These are phyloP conservation scores for Aspergillus fijiensis DNA, from an alignment of 2,329 filamentous ascomycete species.

Conservation along the genomic window DNA sequence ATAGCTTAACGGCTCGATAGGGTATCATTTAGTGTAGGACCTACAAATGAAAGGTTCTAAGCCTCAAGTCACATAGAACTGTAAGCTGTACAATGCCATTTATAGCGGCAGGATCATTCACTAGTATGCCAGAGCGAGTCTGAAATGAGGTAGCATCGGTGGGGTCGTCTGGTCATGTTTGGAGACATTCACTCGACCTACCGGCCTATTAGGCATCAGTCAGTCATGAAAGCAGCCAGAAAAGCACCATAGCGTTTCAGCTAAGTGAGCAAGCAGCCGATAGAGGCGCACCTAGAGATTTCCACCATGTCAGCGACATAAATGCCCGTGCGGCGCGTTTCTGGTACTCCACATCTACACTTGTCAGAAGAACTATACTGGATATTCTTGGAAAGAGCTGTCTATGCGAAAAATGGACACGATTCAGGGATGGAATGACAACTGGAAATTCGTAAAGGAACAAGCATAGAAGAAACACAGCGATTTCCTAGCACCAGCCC, in stretches of 20 bases:
- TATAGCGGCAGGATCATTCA: neutral
- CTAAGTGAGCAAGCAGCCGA: neutral
- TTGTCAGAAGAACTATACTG: neutral
- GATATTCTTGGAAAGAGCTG: neutral
- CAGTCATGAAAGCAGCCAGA: neutral
- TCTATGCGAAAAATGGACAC: neutral
- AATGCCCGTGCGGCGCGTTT: neutral
- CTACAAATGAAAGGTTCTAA: neutral
- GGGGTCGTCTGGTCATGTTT: neutral
- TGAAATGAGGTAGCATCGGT: neutral
- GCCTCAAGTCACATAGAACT: neutral
- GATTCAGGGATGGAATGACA: neutral
- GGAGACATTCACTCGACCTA: neutral
- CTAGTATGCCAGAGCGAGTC: neutral
- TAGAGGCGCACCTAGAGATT: neutral
- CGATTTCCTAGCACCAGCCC: slow-evolving; percentile 23
- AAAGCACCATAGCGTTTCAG: neutral
- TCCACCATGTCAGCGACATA: neutral
- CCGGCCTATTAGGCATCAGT: neutral
- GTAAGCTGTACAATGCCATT: neutral
- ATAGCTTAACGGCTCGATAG: neutral
- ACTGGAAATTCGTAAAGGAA: slow-evolving; percentile 7
- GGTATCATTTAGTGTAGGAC: neutral
- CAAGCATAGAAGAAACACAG: slow-evolving; percentile 11
- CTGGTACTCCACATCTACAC: neutral